A percentile compares a stretch with the other conserved stretches of the same genome.
Evolutionary conservation across 345 rosid species (phyloP).

Genomic region (Carallia pectinifolia): DNA sequence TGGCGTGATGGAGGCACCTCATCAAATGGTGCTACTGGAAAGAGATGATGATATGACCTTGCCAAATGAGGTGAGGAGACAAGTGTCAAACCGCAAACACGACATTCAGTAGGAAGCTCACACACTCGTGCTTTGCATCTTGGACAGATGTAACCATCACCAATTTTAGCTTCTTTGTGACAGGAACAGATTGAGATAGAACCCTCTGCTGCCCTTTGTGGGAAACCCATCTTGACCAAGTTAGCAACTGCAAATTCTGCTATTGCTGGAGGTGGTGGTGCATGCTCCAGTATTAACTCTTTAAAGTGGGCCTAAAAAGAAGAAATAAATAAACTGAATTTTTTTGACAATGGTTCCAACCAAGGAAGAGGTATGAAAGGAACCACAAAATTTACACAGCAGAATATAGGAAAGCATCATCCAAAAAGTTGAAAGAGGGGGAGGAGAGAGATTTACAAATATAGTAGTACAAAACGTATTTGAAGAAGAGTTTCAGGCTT

Average conservation of each 20-base stretch:
- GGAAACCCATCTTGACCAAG: slow-evolving; percentile 93
- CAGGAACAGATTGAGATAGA: slow-evolving; percentile 81
- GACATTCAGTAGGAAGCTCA: slow-evolving; percentile 85
- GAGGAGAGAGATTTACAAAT: not conserved
- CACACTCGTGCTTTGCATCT: slow-evolving; percentile 91
- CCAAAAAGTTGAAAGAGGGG: too few species aligned
- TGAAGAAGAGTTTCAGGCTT: not conserved
- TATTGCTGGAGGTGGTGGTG: slow-evolving; percentile 95
- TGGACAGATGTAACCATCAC: slow-evolving; percentile 85
- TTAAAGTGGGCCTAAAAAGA: slow-evolving; percentile 64
- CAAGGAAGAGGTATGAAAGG: not conserved
- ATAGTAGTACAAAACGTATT: not conserved
- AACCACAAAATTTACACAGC: not conserved
- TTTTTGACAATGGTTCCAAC: not conserved
- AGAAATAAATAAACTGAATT: slow-evolving; percentile 7
- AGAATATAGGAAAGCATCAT: too few species aligned
- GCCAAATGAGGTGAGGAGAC: slow-evolving; percentile 97
- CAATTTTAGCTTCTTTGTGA: slow-evolving; percentile 83
- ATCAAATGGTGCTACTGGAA: slow-evolving; percentile 80
- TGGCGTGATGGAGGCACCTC: slow-evolving; percentile 48
- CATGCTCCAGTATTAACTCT: slow-evolving; percentile 81
- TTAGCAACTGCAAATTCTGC: slow-evolving; percentile 84
- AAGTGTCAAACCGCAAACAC: slow-evolving; percentile 82
- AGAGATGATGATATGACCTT: slow-evolving; percentile 93
- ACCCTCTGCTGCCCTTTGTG: slow-evolving; percentile 78